These are phyloP conservation scores for Cercis canadensis DNA, from an alignment of 306 rosid genomes.

Conservation along the genomic window DNA sequence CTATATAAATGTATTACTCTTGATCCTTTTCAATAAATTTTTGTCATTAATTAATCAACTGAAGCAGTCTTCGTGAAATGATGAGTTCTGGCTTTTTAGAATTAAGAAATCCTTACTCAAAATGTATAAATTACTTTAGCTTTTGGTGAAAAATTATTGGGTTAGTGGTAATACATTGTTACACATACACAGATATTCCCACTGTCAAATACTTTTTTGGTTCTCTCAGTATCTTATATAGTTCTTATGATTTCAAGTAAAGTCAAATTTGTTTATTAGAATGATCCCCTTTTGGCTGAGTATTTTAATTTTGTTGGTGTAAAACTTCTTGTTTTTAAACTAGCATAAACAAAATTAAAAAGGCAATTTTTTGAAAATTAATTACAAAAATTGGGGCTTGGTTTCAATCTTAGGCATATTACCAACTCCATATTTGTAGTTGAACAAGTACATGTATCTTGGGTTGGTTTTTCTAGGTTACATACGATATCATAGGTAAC, in stretches of 20 bases:
- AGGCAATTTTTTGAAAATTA: slow-evolving; percentile 15
- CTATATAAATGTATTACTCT: background rate
- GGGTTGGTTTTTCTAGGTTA: background rate
- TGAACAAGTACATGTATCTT: slow-evolving; percentile 14
- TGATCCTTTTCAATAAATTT: background rate
- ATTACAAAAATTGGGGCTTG: slow-evolving; percentile 14
- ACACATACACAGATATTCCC: background rate
- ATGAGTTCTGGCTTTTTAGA: background rate
- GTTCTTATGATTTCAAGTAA: slow-evolving; percentile 9
- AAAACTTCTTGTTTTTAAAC: background rate
- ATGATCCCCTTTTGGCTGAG: background rate
- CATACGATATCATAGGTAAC: too few species aligned
- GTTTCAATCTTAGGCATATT: background rate
- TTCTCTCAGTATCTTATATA: background rate
- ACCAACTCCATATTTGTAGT: slow-evolving; percentile 3
- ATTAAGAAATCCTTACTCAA: background rate
- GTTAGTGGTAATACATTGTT: background rate
- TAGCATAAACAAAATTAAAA: slow-evolving; percentile 14
- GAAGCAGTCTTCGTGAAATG: background rate
- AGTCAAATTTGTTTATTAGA: slow-evolving; percentile 7
- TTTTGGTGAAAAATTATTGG: too few species aligned
- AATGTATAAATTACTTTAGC: too few species aligned
- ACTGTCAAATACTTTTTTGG: background rate
- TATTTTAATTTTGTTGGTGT: background rate
- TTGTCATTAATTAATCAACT: slow-evolving; percentile 8